Conservation (phyloP, 768 basidiomycete genomes). For the Russula sp. region DNA sequence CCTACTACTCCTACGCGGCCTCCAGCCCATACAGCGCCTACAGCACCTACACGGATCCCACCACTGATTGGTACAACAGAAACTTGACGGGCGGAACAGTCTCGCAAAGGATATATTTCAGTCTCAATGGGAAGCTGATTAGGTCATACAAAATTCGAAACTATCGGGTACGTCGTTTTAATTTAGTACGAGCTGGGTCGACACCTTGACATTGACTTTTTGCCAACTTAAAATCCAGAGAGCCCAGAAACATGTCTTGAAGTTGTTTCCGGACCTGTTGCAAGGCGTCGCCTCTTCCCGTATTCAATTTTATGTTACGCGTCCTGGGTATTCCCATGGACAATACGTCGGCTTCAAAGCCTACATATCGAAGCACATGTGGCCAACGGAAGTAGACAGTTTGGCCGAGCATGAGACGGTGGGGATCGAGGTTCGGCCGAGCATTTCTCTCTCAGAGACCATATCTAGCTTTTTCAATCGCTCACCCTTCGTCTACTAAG, state of each 20-base stretch:
- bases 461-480: constrained; percentile 27
- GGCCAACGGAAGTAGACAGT: constrained; percentile 13
- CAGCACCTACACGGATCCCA: background rate
- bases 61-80: background rate
- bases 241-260: constrained; percentile 20
- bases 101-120: constrained; percentile 24
- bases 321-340: constrained; percentile 10
- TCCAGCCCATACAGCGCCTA: background rate
- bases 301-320: constrained; percentile 24
- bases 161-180: constrained; percentile 13
- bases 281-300: constrained; percentile 23
- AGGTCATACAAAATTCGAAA: constrained; percentile 18
- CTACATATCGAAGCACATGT: constrained; percentile 20
- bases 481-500: constrained; percentile 14
- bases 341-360: constrained; percentile 19
- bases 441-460: constrained; percentile 20
- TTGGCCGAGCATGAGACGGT: constrained; percentile 25
- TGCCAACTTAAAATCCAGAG: background rate
- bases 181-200: background rate
- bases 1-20: constrained; percentile 15
- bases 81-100: background rate
- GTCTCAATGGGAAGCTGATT: constrained; percentile 19
- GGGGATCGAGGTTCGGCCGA: constrained; percentile 17
- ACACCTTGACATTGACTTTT: background rate
- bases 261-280: constrained; percentile 15